Percentiles rank a stretch among this genome's conserved stretches.
phyloP scores from a whole-genome alignment of 75 land plant species.

The Pseudotsuga menziesii region DNA sequence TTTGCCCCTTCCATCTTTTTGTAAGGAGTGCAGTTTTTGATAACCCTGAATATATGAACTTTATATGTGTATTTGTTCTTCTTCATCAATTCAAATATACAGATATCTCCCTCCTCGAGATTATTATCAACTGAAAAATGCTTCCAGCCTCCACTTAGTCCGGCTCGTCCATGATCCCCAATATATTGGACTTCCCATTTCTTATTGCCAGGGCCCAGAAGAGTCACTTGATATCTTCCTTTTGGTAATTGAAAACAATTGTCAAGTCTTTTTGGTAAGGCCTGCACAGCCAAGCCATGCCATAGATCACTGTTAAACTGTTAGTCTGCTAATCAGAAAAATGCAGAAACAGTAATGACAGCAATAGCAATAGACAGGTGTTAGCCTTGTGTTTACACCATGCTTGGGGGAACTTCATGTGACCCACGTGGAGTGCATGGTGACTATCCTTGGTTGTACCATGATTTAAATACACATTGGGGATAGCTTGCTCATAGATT shows the following conservation, averaged over 20 bases:
- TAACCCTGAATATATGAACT: conserved; percentile 15
- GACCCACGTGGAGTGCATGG: too few species aligned
- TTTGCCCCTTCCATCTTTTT: background rate
- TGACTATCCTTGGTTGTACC: too few species aligned
- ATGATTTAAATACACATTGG: too few species aligned
- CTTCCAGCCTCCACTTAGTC: conserved; percentile 18
- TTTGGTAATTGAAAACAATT: background rate
- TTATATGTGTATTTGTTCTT: background rate
- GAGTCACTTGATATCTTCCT: background rate
- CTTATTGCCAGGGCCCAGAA: conserved; percentile 1
- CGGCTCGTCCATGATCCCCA: background rate
- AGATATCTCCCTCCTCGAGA: conserved; percentile 21
- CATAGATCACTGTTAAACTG: too few species aligned
- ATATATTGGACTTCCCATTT: conserved; percentile 2
- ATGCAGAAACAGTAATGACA: too few species aligned
- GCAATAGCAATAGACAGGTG: too few species aligned
- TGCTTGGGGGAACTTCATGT: too few species aligned
- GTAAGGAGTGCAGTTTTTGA: background rate
- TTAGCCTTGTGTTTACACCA: too few species aligned
- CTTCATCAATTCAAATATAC: conserved; percentile 15
- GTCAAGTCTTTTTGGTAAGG: too few species aligned
- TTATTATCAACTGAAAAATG: conserved; percentile 16
- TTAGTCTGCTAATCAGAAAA: too few species aligned
- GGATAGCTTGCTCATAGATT: too few species aligned
- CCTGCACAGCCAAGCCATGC: too few species aligned